phyloP scores from a whole-genome alignment of 805 yeast genomes.

The Yarrowia osloensis region DNA sequence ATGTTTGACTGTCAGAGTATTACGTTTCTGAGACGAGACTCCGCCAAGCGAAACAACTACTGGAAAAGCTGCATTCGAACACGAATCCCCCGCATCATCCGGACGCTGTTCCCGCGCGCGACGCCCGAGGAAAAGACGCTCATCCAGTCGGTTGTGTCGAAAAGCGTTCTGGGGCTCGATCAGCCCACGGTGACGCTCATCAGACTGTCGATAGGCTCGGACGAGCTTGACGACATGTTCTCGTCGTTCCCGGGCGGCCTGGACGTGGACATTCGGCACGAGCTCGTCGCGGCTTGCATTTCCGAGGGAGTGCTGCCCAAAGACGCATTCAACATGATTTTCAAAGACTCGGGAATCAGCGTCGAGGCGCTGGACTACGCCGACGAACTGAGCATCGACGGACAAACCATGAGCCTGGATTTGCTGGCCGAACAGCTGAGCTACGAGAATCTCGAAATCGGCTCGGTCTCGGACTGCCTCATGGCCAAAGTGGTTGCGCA shows the following conservation, averaged over 20 bases:
- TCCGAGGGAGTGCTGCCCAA: slow-evolving; percentile 40
- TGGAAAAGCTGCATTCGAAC: slow-evolving; percentile 53
- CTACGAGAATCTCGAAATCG: slow-evolving; percentile 51
- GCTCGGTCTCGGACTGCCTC: slow-evolving; percentile 55
- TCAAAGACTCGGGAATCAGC: slow-evolving; percentile 22
- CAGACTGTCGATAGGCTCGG: slow-evolving; percentile 44
- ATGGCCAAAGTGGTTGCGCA: slow-evolving; percentile 52
- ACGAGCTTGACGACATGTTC: slow-evolving; percentile 52
- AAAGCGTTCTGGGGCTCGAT: slow-evolving; percentile 44
- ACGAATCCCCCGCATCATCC: slow-evolving; percentile 51
- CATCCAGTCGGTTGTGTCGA: slow-evolving; percentile 38
- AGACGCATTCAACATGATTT: slow-evolving; percentile 14
- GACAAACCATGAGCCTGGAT: slow-evolving; percentile 39
- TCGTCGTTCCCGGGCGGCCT: slow-evolving; percentile 51
- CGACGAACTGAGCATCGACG: slow-evolving; percentile 1
- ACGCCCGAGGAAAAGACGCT: background rate
- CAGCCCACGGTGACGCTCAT: slow-evolving; percentile 43
- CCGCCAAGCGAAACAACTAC: slow-evolving; percentile 44
- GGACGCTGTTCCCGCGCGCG: slow-evolving; percentile 38
- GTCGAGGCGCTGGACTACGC: background rate
- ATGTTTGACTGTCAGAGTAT: slow-evolving; percentile 50
- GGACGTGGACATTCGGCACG: slow-evolving; percentile 53
- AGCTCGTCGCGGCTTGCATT: slow-evolving; percentile 51
- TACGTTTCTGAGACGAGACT: slow-evolving; percentile 44
- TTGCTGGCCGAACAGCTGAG: slow-evolving; percentile 38